Evolutionary conservation across 2,329 filamentous ascomycete genomes (phyloP).

Genomic region (Fusarium penzigii): DNA sequence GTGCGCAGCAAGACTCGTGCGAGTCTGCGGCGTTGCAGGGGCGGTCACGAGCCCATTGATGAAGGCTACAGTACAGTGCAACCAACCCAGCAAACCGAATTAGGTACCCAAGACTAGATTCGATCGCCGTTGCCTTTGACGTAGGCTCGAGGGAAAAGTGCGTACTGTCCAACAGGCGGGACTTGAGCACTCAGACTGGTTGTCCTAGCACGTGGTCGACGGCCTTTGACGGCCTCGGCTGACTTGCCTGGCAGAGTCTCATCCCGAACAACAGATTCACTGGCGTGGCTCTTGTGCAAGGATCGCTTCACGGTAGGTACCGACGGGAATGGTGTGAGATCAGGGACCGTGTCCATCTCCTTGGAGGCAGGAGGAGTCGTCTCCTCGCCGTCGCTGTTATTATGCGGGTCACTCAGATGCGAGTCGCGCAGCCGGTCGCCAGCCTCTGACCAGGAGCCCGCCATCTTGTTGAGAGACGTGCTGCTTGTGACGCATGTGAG

Average conservation of each 20-base stretch:
- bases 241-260: slow-evolving; percentile 31
- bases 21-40: not conserved
- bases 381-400: slow-evolving; percentile 28
- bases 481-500: slow-evolving; percentile 58
- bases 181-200: slow-evolving; percentile 45
- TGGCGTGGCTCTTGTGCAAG: slow-evolving; percentile 40
- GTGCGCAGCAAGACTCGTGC: not conserved
- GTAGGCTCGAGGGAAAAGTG: slow-evolving; percentile 44
- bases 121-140: slow-evolving; percentile 35
- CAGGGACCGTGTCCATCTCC: slow-evolving; percentile 38
- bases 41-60: not conserved
- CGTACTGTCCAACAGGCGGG: slow-evolving; percentile 49
- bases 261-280: slow-evolving; percentile 38
- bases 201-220: slow-evolving; percentile 46
- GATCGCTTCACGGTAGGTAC: slow-evolving; percentile 23
- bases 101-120: slow-evolving; percentile 28
- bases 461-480: slow-evolving; percentile 43
- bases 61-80: too few relatives aligned
- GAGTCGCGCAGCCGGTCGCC: slow-evolving; percentile 34
- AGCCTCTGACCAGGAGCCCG: slow-evolving; percentile 32
- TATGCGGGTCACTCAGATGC: slow-evolving; percentile 22
- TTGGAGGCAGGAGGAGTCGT: slow-evolving; percentile 24
- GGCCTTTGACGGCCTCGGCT: slow-evolving; percentile 32
- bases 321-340: slow-evolving; percentile 34
- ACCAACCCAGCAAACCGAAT: not conserved